Evolutionary conservation across 2,329 filamentous ascomycete genomes (phyloP).

Genomic region (Seiridium cupressi): DNA sequence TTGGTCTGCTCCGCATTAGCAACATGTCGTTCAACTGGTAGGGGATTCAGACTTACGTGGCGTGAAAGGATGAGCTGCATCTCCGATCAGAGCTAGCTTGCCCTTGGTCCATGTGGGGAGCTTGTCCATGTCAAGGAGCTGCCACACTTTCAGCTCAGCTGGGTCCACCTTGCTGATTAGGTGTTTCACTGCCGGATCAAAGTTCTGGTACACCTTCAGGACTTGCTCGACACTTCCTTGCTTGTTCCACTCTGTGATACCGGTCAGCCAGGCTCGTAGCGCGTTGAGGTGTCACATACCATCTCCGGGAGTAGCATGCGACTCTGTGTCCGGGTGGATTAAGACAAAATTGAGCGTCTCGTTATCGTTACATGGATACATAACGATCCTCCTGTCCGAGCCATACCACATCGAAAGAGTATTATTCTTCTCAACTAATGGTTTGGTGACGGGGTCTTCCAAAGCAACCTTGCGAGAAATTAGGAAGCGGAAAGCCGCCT

Average conservation of each 20-base stretch:
- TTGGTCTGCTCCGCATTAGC: slow-evolving; percentile 16
- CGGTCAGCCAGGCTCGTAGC: slow-evolving; percentile 11
- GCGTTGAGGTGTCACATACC: slow-evolving; percentile 21
- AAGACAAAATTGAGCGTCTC: slow-evolving; percentile 46
- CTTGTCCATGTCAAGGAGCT: slow-evolving; percentile 59
- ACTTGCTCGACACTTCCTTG: slow-evolving; percentile 33
- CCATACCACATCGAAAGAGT: slow-evolving; percentile 38
- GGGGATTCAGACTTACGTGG: slow-evolving; percentile 41
- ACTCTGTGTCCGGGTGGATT: slow-evolving; percentile 47
- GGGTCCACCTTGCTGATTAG: slow-evolving; percentile 42
- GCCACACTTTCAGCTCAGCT: slow-evolving; percentile 53
- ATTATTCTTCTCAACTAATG: slow-evolving; percentile 25
- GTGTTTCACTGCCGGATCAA: slow-evolving; percentile 36
- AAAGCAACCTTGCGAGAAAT: slow-evolving; percentile 35
- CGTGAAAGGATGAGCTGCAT: slow-evolving; percentile 61
- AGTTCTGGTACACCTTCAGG: slow-evolving; percentile 38
- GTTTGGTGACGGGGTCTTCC: slow-evolving; percentile 31
- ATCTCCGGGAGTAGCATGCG: slow-evolving; percentile 26
- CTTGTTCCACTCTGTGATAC: slow-evolving; percentile 35
- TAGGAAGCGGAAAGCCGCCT: slow-evolving; percentile 57
- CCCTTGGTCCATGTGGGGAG: slow-evolving; percentile 32
- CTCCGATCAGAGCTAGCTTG: slow-evolving; percentile 20
- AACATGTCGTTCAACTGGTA: not conserved
- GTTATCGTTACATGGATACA: slow-evolving; percentile 46
- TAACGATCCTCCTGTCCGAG: slow-evolving; percentile 39